Evolutionary conservation across 768 basidiomycete species (phyloP).

Genomic region (Gautieria morchelliformis): DNA sequence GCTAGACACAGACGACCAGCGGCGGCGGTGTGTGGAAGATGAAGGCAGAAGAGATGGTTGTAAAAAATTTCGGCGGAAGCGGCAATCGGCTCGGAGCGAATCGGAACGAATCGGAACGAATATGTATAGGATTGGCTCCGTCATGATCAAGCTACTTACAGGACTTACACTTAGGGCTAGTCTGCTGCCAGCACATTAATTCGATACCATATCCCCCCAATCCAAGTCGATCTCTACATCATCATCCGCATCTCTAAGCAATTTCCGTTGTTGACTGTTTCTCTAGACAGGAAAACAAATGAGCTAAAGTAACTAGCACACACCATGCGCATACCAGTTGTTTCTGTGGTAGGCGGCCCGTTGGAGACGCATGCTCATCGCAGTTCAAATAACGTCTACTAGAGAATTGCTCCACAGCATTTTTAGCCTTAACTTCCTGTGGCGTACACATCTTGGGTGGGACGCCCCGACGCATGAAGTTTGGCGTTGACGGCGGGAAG

Average conservation of each 20-base stretch:
- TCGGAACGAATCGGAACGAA: background rate
- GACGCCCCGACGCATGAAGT: background rate
- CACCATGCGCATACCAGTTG: background rate
- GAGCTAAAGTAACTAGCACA: background rate
- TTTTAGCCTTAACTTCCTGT: background rate
- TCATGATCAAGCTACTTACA: too few relatives aligned
- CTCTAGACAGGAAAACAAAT: background rate
- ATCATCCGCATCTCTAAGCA: slow-evolving; percentile 2
- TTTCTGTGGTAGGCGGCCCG: background rate
- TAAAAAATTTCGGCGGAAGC: slow-evolving; percentile 11
- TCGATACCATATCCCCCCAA: slow-evolving; percentile 1
- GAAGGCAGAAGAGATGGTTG: slow-evolving; percentile 11
- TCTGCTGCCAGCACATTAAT: background rate
- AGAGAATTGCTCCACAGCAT: background rate
- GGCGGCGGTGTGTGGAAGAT: slow-evolving; percentile 18
- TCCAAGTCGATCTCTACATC: slow-evolving; percentile 5
- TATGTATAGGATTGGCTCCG: too few relatives aligned
- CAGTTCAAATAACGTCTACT: background rate
- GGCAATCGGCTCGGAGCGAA: background rate
- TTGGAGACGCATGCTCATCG: background rate
- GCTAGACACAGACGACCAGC: slow-evolving; percentile 11
- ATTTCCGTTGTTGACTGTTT: background rate
- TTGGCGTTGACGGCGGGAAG: background rate
- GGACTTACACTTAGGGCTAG: background rate
- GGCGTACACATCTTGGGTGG: background rate